These are phyloP conservation scores for Fomitopsis schrenkii DNA, from an alignment of 1,284 basidiomycete genomes.

Conservation along the genomic window DNA sequence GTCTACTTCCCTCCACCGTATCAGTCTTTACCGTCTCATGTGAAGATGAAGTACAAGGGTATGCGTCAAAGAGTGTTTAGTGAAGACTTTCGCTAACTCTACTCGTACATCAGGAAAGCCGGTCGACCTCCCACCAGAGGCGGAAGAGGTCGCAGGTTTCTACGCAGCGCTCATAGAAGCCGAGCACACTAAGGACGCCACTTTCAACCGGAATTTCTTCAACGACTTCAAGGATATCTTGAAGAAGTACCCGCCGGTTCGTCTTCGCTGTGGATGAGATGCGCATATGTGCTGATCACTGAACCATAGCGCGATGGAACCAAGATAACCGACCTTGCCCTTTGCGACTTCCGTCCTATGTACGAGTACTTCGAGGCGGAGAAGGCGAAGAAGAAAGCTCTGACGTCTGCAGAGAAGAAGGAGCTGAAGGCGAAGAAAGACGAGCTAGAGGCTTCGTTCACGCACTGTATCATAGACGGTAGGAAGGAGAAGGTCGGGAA, in stretches of 20 bases:
- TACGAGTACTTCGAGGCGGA: constrained; percentile 91
- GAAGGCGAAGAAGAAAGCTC: constrained; percentile 88
- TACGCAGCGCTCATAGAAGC: constrained; percentile 93
- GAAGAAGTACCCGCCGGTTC: constrained; percentile 83
- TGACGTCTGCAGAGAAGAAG: constrained; percentile 88
- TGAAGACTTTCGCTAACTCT: background rate
- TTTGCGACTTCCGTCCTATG: constrained; percentile 95
- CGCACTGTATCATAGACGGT: constrained; percentile 86
- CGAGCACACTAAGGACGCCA: constrained; percentile 86
- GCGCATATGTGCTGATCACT: background rate
- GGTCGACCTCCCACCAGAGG: constrained; percentile 77
- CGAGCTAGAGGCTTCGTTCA: constrained; percentile 81
- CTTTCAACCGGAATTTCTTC: constrained; percentile 97
- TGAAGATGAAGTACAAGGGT: constrained; percentile 98
- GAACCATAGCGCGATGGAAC: constrained; percentile 57
- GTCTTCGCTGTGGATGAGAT: constrained; percentile 26
- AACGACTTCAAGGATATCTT: constrained; percentile 82
- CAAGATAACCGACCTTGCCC: constrained; percentile 75
- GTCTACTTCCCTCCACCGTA: constrained; percentile 97
- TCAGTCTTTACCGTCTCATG: constrained; percentile 75
- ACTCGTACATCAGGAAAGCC: constrained; percentile 53
- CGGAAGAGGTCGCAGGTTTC: constrained; percentile 98
- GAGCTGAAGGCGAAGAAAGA: constrained; percentile 84
- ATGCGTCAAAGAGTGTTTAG: constrained; percentile 16
- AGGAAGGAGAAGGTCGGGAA: constrained; percentile 98